Conservation (phyloP, 75 land plant genomes). For the Ceratopteris richardii region DNA sequence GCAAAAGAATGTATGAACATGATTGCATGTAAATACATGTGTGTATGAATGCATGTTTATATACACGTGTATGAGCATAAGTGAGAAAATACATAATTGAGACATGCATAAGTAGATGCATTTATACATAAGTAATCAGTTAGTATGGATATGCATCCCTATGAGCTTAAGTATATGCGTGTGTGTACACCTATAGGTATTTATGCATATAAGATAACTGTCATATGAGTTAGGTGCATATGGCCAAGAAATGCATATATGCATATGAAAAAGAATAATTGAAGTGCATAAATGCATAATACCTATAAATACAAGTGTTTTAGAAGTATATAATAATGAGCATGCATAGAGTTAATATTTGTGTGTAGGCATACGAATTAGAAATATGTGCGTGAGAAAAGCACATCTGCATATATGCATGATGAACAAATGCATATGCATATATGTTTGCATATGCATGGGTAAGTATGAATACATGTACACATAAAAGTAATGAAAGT, state of each 20-base stretch:
- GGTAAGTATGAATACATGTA: too few relatives aligned
- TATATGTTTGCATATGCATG: too few relatives aligned
- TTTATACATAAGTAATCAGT: too few relatives aligned
- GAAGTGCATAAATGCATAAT: not conserved
- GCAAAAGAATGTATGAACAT: too few relatives aligned
- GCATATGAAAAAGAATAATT: not conserved
- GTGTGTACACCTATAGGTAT: too few relatives aligned
- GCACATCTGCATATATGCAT: too few relatives aligned
- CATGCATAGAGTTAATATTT: not conserved
- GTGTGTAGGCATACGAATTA: not conserved
- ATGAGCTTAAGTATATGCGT: not conserved
- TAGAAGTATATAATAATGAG: not conserved
- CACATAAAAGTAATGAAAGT: too few relatives aligned
- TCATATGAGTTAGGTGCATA: not conserved
- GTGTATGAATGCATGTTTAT: too few relatives aligned
- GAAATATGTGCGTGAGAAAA: too few relatives aligned
- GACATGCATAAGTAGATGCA: too few relatives aligned
- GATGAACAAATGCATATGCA: too few relatives aligned
- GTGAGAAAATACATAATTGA: not conserved
- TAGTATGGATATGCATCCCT: not conserved
- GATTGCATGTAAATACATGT: too few relatives aligned
- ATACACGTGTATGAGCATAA: not conserved
- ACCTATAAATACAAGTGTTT: not conserved
- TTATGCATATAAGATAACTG: not conserved
- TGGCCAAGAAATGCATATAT: not conserved